Evolutionary conservation across 2,329 filamentous ascomycete species (phyloP).

Genomic region (Pestalotiopsis sp.): DNA sequence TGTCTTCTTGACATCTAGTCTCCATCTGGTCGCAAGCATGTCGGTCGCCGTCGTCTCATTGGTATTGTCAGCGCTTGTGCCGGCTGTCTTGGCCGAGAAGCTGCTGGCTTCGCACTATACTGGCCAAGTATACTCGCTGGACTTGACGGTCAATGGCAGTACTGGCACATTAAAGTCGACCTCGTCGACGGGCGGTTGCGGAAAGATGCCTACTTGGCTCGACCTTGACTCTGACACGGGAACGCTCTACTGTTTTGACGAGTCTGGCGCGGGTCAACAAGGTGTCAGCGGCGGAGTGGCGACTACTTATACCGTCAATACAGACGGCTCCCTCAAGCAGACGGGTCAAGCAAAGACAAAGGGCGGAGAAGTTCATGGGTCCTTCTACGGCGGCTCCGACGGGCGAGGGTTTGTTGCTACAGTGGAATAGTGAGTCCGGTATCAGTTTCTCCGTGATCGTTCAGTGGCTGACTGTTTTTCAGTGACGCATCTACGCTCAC

Average conservation of each 20-base stretch:
- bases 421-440: conserved; percentile 43
- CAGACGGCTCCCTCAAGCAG: conserved; percentile 34
- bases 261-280: conserved; percentile 32
- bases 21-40: background rate
- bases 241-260: conserved; percentile 41
- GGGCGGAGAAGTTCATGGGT: conserved; percentile 43
- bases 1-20: background rate
- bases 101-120: conserved; percentile 43
- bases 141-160: conserved; percentile 24
- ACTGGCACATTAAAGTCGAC: conserved; percentile 30
- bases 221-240: conserved; percentile 33
- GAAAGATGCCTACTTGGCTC: conserved; percentile 40
- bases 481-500: conserved; percentile 46
- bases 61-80: background rate
- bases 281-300: conserved; percentile 33
- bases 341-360: conserved; percentile 32
- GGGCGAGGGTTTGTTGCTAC: conserved; percentile 44
- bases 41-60: background rate
- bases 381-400: conserved; percentile 39
- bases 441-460: background rate
- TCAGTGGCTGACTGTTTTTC: background rate
- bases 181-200: conserved; percentile 33
- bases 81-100: conserved; percentile 27
- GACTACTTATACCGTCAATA: conserved; percentile 34
- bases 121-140: conserved; percentile 40